These are phyloP conservation scores for Turritis glabra DNA, from an alignment of 345 rosid genomes.

Conservation along the genomic window DNA sequence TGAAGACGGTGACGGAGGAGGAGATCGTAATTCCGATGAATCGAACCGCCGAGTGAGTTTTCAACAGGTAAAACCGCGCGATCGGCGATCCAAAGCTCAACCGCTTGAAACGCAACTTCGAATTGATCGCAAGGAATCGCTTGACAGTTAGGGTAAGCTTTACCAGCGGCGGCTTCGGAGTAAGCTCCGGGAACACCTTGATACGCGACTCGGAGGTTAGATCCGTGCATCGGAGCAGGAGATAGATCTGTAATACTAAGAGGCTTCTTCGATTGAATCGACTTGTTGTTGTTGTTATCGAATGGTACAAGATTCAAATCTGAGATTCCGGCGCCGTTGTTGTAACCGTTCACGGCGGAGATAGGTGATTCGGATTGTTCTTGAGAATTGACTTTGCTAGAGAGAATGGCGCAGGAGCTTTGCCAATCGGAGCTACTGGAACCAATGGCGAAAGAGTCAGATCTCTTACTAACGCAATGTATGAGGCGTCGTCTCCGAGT, in stretches of 20 bases:
- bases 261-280: constrained; percentile 43
- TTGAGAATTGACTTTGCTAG: constrained; percentile 60
- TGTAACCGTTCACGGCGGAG: constrained; percentile 59
- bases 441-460: constrained; percentile 45
- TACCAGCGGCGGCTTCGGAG: constrained; percentile 96
- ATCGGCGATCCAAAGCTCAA: constrained; percentile 98
- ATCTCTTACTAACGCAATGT: constrained; percentile 46
- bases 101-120: constrained; percentile 95
- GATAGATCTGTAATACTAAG: constrained; percentile 71
- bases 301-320: constrained; percentile 61
- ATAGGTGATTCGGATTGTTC: constrained; percentile 41
- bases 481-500: constrained; percentile 12
- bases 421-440: constrained; percentile 66
- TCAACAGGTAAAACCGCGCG: constrained; percentile 93
- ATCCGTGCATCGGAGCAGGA: constrained; percentile 92
- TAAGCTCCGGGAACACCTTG: constrained; percentile 99
- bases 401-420: constrained; percentile 77
- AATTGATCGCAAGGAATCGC: constrained; percentile 98
- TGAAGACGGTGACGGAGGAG: constrained; percentile 97
- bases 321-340: constrained; percentile 33
- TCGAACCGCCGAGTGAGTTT: constrained; percentile 95
- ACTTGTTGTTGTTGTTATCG: constrained; percentile 26
- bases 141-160: constrained; percentile 90
- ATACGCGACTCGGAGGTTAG: constrained; percentile 83
- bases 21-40: constrained; percentile 92